Evolutionary conservation across 2,329 filamentous ascomycete genomes (phyloP).

Genomic region (Colletotrichum magnum): DNA sequence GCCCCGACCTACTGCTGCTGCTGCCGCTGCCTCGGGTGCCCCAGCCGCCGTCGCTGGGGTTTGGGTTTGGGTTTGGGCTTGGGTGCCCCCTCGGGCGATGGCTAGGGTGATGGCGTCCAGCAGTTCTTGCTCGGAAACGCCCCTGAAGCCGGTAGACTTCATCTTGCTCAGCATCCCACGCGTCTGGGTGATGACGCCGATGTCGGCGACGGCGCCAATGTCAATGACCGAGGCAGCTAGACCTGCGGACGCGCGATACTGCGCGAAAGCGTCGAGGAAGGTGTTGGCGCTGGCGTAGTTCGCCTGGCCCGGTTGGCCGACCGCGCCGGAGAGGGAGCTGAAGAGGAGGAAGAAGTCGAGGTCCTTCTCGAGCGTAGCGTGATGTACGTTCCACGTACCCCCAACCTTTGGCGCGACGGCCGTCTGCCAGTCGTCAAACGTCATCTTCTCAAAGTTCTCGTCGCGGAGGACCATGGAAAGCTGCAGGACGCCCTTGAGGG

Average conservation of each 20-base stretch:
- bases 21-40: too few species aligned
- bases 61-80: too few species aligned
- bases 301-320: constrained; percentile 53
- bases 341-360: constrained; percentile 56
- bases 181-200: constrained; percentile 50
- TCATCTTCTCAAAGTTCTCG: constrained; percentile 51
- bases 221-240: constrained; percentile 56
- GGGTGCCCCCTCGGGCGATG: too few species aligned
- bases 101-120: constrained; percentile 14
- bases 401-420: constrained; percentile 55
- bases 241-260: constrained; percentile 50
- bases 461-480: constrained; percentile 53
- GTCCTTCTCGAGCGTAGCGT: constrained; percentile 23
- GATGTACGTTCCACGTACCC: constrained; percentile 60
- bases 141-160: constrained; percentile 24
- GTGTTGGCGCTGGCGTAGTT: constrained; percentile 58
- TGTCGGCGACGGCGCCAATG: constrained; percentile 53
- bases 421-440: constrained; percentile 51
- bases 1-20: not conserved
- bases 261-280: constrained; percentile 56
- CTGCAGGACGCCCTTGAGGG: constrained; percentile 56
- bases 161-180: constrained; percentile 23
- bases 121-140: constrained; percentile 34
- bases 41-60: too few species aligned
- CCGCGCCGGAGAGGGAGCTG: constrained; percentile 51